Base-by-base conservation (phyloP, 352 stramenopile species). In the Globisporangium cystogenes region DNA sequence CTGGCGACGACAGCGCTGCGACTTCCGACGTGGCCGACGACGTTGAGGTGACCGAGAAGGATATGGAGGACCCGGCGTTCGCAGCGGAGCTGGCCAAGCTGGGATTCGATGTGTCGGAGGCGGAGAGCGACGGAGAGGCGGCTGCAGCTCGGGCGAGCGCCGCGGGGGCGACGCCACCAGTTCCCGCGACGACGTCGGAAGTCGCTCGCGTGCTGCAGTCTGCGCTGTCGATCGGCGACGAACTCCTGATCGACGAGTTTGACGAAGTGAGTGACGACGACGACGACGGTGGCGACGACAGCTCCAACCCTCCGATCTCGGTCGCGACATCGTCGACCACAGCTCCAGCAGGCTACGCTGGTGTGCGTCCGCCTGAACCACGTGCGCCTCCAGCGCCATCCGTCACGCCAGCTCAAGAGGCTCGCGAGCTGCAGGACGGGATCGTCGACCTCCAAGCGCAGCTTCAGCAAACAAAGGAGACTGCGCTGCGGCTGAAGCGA, bases 171-270 rank as follows among this genome's bases (percentile, higher is more conserved):
- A 11, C 16, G n/a, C 4, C 20, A 3, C 40, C 8, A 14, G n/a
- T 40, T 18, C 16, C 26, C 5, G 23, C 44, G 10, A 65, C 52
- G 20, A 15, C 36, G 7, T 26, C n/a, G 7, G 37, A 48, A 11
- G 11, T 33, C 24, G 5, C 23, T 48, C 42, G 41, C 18, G 41
- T 35, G 8, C 45, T 56, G 23, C 47, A 46, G 23, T 27, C 47
- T 4, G 35, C 33, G 4, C 27, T 49, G 5, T 81, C 68, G 10
- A 68, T 86, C 39, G 76, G 78, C 51, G 74, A 90, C 43, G 59
- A 78, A 43, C 67, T 73, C 16, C 50, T 90, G 14, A 90, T 90
- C 35, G 76, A 90, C n/a, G 76, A 65, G 16, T 90, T 87, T 59
- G 76, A 86, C 41, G 65, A 82, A 29, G 40, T 7, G 16, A 56